Conservation (phyloP, 139 green algal genomes). For the Chlorella sp. region DNA sequence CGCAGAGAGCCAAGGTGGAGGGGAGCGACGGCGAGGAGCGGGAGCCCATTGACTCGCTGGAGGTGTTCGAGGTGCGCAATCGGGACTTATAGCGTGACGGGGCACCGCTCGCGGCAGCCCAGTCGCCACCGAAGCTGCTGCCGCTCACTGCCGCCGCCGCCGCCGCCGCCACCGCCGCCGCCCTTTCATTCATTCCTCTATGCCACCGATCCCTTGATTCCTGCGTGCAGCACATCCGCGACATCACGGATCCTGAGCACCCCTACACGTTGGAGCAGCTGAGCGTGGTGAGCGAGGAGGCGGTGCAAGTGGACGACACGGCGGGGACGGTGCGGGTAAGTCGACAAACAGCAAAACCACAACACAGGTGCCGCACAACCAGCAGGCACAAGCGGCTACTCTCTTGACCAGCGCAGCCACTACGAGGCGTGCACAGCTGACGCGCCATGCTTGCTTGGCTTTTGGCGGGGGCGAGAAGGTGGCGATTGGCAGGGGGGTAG, state of each 20-base stretch:
- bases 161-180: background rate
- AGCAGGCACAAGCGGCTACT: background rate
- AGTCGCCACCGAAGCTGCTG: background rate
- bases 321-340: constrained; percentile 55
- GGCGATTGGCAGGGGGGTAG: too few species aligned
- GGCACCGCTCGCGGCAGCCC: background rate
- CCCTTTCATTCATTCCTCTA: background rate
- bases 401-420: too few species aligned
- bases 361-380: too few species aligned
- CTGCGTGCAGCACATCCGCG: constrained; percentile 75
- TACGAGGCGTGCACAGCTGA: too few species aligned
- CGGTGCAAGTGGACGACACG: constrained; percentile 78
- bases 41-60: constrained; percentile 81
- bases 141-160: background rate
- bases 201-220: background rate
- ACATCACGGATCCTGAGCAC: constrained; percentile 98
- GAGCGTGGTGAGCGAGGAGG: constrained; percentile 79
- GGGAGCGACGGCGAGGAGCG: constrained; percentile 40
- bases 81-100: background rate
- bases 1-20: background rate
- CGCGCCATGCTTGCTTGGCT: too few species aligned
- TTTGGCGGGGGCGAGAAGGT: too few species aligned
- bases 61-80: constrained; percentile 65
- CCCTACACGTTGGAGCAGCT: constrained; percentile 98
- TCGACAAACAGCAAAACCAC: background rate